Conservation (phyloP, 176 grass and related monocot genomes). For the Hordeum marinum region DNA sequence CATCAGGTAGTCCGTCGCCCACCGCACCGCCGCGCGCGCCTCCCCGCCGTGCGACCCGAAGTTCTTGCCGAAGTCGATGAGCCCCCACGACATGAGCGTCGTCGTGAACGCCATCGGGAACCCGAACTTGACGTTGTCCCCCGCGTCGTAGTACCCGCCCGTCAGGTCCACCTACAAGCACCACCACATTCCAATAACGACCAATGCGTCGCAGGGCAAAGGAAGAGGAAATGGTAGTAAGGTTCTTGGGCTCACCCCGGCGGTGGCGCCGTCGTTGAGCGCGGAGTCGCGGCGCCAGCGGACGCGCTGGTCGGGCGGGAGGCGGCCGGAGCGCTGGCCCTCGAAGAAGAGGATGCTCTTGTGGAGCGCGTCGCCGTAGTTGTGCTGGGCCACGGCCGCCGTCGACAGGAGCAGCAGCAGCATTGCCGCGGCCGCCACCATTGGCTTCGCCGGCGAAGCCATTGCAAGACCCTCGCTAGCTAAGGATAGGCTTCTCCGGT, state of each 20-base stretch:
- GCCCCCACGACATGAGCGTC: conserved; percentile 84
- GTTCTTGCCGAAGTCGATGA: conserved; percentile 71
- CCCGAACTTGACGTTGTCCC: conserved; percentile 96
- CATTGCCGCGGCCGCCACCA: background rate
- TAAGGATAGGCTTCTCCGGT: background rate
- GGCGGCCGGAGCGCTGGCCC: conserved; percentile 73
- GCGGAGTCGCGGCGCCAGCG: conserved; percentile 69
- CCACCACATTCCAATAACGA: background rate
- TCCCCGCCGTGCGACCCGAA: conserved; percentile 53
- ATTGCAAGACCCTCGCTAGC: background rate
- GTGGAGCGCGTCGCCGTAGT: conserved; percentile 69
- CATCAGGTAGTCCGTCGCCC: conserved; percentile 90
- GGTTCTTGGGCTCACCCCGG: conserved; percentile 24
- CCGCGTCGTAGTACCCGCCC: conserved; percentile 94
- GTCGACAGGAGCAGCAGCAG: background rate
- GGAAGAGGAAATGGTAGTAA: background rate
- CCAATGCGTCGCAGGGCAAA: background rate
- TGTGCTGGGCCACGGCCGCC: conserved; percentile 30
- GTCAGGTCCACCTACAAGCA: conserved; percentile 54
- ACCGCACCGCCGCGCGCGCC: conserved; percentile 44
- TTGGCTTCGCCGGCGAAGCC: conserved; percentile 6
- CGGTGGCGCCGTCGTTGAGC: conserved; percentile 60
- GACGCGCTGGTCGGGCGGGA: conserved; percentile 51
- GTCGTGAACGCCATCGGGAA: conserved; percentile 96
- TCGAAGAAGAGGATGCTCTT: conserved; percentile 94